A percentile compares a stretch with the other conserved stretches of the same genome.
phyloP scores from a whole-genome alignment of 2,329 filamentous ascomycete genomes.

The Atkinsonella hypoxylon region DNA sequence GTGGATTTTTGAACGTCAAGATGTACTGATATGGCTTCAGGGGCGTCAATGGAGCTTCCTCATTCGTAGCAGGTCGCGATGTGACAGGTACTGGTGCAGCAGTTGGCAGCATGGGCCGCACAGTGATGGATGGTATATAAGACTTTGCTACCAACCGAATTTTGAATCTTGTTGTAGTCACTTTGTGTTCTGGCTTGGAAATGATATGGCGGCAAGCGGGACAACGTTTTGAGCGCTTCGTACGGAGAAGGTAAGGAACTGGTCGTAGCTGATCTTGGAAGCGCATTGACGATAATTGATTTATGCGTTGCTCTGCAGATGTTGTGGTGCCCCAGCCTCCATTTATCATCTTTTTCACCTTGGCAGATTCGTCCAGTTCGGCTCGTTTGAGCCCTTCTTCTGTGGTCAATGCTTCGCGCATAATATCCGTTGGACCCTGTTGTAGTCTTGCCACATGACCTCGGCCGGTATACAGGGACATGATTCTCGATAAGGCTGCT shows the following conservation, averaged over 20 bases:
- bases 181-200: slow-evolving; percentile 84
- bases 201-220: slow-evolving; percentile 89
- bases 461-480: slow-evolving; percentile 73
- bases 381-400: slow-evolving; percentile 61
- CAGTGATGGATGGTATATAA: slow-evolving; percentile 73
- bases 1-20: slow-evolving; percentile 82
- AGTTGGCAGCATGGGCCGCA: slow-evolving; percentile 47
- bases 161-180: slow-evolving; percentile 78
- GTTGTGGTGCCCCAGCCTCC: slow-evolving; percentile 53
- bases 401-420: slow-evolving; percentile 65
- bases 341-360: slow-evolving; percentile 46
- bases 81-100: slow-evolving; percentile 22
- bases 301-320: slow-evolving; percentile 34
- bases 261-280: slow-evolving; percentile 70
- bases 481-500: slow-evolving; percentile 72
- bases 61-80: slow-evolving; percentile 18
- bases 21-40: slow-evolving; percentile 64
- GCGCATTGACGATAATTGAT: slow-evolving; percentile 41
- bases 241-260: slow-evolving; percentile 69
- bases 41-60: slow-evolving; percentile 35
- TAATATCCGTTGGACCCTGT: slow-evolving; percentile 55
- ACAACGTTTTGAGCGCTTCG: slow-evolving; percentile 89
- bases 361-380: slow-evolving; percentile 46
- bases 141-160: slow-evolving; percentile 81
- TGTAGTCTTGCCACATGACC: slow-evolving; percentile 50